A percentile compares a stretch with the other conserved stretches of the same genome.
Evolutionary conservation across 768 basidiomycete genomes (phyloP).

Genomic region (Mycena capillaripes): DNA sequence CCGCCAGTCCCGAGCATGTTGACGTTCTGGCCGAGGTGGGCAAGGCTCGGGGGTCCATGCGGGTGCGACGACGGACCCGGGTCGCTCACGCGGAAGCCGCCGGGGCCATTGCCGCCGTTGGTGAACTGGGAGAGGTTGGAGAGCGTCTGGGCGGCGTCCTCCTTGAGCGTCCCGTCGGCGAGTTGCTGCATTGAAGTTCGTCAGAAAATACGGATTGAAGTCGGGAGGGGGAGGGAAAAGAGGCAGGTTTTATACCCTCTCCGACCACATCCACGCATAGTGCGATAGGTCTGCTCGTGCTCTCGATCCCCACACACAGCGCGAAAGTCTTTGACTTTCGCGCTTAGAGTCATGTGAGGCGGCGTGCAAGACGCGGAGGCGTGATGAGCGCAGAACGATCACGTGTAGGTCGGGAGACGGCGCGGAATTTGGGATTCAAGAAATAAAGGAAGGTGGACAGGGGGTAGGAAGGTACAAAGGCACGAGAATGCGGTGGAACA

Average conservation of each 20-base stretch:
- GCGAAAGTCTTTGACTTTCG: too few species aligned
- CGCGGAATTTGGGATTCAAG: slow-evolving; percentile 40
- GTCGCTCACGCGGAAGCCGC: slow-evolving; percentile 70
- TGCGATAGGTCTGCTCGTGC: too few species aligned
- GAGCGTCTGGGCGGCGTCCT: slow-evolving; percentile 44
- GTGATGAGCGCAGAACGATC: slow-evolving; percentile 52
- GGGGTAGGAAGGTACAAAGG: slow-evolving; percentile 51
- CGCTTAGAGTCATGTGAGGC: slow-evolving; percentile 34
- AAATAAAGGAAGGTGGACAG: slow-evolving; percentile 64
- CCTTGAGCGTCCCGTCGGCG: slow-evolving; percentile 41
- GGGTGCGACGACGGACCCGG: slow-evolving; percentile 83
- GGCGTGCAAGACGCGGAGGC: slow-evolving; percentile 36
- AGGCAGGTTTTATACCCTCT: background rate
- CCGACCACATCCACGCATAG: background rate
- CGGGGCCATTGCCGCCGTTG: slow-evolving; percentile 50
- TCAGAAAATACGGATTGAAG: background rate
- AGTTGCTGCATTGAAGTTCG: slow-evolving; percentile 23
- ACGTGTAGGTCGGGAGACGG: slow-evolving; percentile 46
- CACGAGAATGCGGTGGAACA: slow-evolving; percentile 19
- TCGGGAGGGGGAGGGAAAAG: background rate
- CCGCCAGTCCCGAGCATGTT: slow-evolving; percentile 50
- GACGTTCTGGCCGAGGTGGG: slow-evolving; percentile 57
- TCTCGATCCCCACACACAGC: too few species aligned
- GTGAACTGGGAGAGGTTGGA: slow-evolving; percentile 46
- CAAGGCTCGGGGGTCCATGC: slow-evolving; percentile 74